Percentiles rank a stretch among this genome's conserved stretches.
These are phyloP conservation scores for Mytilinidion resinicola DNA, from an alignment of 495 filamentous ascomycete species.

Conservation along the genomic window DNA sequence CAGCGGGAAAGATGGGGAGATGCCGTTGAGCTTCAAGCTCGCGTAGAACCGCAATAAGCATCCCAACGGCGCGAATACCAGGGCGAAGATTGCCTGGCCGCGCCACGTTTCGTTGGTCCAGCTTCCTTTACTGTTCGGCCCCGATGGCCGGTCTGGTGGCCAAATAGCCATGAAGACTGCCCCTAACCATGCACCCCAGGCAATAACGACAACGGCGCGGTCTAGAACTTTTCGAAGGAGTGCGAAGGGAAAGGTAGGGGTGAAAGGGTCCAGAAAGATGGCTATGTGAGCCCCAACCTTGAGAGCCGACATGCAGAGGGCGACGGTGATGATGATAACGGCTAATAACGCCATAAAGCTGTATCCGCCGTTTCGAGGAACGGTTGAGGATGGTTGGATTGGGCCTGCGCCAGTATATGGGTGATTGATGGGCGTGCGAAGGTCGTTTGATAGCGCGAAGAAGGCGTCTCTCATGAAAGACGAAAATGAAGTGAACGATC, in stretches of 20 bases:
- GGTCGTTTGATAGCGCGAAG: slow-evolving; percentile 72
- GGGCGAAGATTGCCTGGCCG: slow-evolving; percentile 63
- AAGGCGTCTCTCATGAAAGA: slow-evolving; percentile 82
- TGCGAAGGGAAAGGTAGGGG: slow-evolving; percentile 52
- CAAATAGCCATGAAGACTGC: slow-evolving; percentile 67
- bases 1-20: slow-evolving; percentile 66
- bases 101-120: slow-evolving; percentile 59
- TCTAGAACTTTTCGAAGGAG: slow-evolving; percentile 59
- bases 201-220: slow-evolving; percentile 54
- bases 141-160: slow-evolving; percentile 57
- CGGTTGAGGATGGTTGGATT: slow-evolving; percentile 14
- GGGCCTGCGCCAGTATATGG: slow-evolving; percentile 22
- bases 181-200: slow-evolving; percentile 69
- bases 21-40: slow-evolving; percentile 60
- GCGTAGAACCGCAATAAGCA: slow-evolving; percentile 69
- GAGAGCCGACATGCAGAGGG: slow-evolving; percentile 61
- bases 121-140: slow-evolving; percentile 24
- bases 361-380: slow-evolving; percentile 65
- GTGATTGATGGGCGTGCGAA: slow-evolving; percentile 45
- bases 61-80: slow-evolving; percentile 81
- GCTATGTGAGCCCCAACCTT: slow-evolving; percentile 74
- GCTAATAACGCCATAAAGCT: slow-evolving; percentile 73
- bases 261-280: slow-evolving; percentile 49
- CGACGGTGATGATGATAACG: slow-evolving; percentile 60
- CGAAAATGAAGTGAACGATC: slow-evolving; percentile 87